phyloP scores from a whole-genome alignment of 2,329 filamentous ascomycete species.

The Pleomassaria siparia region DNA sequence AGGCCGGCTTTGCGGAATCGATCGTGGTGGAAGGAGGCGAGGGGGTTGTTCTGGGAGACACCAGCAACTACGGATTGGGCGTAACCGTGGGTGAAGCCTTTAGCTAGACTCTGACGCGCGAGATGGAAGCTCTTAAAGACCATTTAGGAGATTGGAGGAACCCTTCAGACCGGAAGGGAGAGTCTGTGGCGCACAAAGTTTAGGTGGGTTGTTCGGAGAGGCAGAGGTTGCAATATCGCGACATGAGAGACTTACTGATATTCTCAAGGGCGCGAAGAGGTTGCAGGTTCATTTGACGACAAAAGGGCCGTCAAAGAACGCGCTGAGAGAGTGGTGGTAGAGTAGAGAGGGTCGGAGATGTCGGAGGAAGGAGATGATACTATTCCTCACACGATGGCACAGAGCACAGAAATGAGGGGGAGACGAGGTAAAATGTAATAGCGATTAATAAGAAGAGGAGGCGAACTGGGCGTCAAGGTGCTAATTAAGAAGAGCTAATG shows the following conservation, averaged over 20 bases:
- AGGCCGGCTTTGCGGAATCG: conserved; percentile 52
- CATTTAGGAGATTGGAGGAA: conserved; percentile 82
- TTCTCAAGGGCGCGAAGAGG: conserved; percentile 60
- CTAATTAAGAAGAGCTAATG: not conserved
- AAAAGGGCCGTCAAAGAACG: conserved; percentile 84
- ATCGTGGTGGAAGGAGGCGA: conserved; percentile 53
- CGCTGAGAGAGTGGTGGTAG: conserved; percentile 58
- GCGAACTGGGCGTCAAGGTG: too few species aligned
- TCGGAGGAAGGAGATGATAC: not conserved
- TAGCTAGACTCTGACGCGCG: conserved; percentile 96
- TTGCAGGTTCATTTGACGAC: conserved; percentile 99
- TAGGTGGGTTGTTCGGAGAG: conserved; percentile 8
- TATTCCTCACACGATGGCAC: too few species aligned
- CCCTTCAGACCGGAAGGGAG: conserved; percentile 61
- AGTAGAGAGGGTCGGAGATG: conserved; percentile 8
- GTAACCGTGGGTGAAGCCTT: conserved; percentile 97
- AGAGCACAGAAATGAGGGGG: too few species aligned
- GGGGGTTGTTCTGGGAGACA: conserved; percentile 61
- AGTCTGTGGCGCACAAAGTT: conserved; percentile 38
- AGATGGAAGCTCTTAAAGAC: conserved; percentile 72
- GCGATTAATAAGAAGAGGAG: too few species aligned
- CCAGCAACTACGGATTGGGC: conserved; percentile 96
- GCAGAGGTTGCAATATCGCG: conserved; percentile 1
- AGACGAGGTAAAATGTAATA: too few species aligned
- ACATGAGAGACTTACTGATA: conserved; percentile 60